Evolutionary conservation across 192 early-diverging fungal species (phyloP).

Genomic region (Linnemannia schmuckeri): DNA sequence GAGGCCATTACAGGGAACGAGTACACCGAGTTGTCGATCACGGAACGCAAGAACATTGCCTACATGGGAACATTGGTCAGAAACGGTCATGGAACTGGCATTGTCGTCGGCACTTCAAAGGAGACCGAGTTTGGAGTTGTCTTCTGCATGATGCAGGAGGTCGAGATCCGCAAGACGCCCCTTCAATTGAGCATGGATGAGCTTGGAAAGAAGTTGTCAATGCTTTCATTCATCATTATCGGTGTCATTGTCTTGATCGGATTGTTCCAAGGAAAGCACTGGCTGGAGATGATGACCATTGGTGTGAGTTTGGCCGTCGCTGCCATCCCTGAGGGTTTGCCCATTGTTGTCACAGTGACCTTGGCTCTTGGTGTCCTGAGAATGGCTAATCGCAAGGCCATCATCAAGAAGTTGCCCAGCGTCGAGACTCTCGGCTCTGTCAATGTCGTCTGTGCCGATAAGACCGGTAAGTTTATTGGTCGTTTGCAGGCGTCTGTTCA

Average conservation of each 20-base stretch:
- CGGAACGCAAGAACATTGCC: constrained; percentile 88
- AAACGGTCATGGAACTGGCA: constrained; percentile 87
- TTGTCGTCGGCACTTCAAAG: constrained; percentile 91
- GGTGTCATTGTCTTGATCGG: constrained; percentile 88
- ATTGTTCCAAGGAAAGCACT: constrained; percentile 86
- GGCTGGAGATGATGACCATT: constrained; percentile 97
- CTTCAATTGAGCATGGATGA: constrained; percentile 96
- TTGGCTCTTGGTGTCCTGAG: constrained; percentile 92
- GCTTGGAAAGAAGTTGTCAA: constrained; percentile 87
- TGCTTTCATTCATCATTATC: constrained; percentile 91
- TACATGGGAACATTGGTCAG: constrained; percentile 96
- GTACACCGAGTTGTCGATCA: constrained; percentile 69
- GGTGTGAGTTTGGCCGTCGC: constrained; percentile 95
- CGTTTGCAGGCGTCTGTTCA: neutral
- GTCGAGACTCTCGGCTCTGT: constrained; percentile 96
- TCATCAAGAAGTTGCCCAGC: constrained; percentile 94
- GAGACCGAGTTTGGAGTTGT: constrained; percentile 96
- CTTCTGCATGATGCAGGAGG: constrained; percentile 94
- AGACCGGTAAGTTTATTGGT: constrained; percentile 73
- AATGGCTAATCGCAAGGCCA: constrained; percentile 93
- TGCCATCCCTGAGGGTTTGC: constrained; percentile 98
- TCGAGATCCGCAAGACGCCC: constrained; percentile 91
- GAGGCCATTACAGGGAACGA: constrained; percentile 62
- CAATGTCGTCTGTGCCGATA: constrained; percentile 96
- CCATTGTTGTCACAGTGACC: constrained; percentile 97